Evolutionary conservation across 768 basidiomycete genomes (phyloP), one percentile per base, ranked within the genome.

Genomic region (Boletus eberwhitei): DNA sequence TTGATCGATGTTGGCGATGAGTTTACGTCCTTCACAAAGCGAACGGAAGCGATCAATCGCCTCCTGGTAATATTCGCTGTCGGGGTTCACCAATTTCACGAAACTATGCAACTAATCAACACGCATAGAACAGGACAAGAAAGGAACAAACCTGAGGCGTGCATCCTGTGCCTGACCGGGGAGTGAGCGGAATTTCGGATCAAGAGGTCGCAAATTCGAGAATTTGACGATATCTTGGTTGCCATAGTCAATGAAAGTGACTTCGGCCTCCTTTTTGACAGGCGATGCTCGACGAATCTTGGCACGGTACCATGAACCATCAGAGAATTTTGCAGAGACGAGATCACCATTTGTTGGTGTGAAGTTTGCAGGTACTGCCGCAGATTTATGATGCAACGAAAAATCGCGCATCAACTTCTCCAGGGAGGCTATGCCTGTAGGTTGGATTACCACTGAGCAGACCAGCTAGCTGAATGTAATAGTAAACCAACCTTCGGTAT

Each of bases 331-430:
- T 17, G 94, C 96, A 13, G 92, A 93, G 17, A 99, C 91, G 26
- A 98, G 77, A 53, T 98, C 94, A 8, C 94, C 94, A 19, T 80
- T 83, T 66, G 84, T 86, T 1, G 96, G 96, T 5, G 77, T 75
- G 64, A 93, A 95, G 47, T 80, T 82, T n/a, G 86, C 62, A 5
- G 89, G 78, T 17, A 80, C 69, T 21, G 80, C 72, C 14, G 85
- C 79, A 40, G 83, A 80, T 42, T 83, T 82, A 73, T 98, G 93
- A 70, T 95, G 85, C 35, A 89, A 64, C 7, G 92, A 89, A 64
- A 99, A 97, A 56, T 98, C 94, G 48, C 78, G 79, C 96, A 98
- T 98, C 56, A 99, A 78, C 68, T 90, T 88, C 65, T 97, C 96
- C 54, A 99, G 78, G 6, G 88, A 86, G 11, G 90, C 90, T 55